Conservation (phyloP, 495 filamentous ascomycete genomes). For the Talaromyces thailandensis region DNA sequence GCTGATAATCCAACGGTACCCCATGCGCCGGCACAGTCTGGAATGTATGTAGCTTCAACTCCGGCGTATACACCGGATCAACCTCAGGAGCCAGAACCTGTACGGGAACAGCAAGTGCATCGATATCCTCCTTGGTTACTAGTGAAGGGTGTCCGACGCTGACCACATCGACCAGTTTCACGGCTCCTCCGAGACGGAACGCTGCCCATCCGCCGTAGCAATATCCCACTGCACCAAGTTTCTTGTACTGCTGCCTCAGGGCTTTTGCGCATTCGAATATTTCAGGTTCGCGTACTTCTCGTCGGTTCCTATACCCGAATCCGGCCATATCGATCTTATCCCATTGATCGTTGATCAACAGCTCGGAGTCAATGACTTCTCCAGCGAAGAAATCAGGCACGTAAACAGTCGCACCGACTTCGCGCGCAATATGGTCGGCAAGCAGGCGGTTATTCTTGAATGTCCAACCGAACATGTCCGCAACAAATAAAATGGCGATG, state of each 20-base stretch:
- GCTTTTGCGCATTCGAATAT: constrained; percentile 39
- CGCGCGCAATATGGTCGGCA: constrained; percentile 41
- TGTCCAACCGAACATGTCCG: constrained; percentile 44
- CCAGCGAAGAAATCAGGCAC: constrained; percentile 39
- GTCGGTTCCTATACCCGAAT: constrained; percentile 28
- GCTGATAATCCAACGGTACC: constrained; percentile 46
- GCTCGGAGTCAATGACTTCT: constrained; percentile 22
- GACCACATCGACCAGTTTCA: constrained; percentile 45
- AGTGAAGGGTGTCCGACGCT: constrained; percentile 45
- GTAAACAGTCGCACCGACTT: constrained; percentile 40
- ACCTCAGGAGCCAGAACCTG: constrained; percentile 51
- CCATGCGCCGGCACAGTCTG: constrained; percentile 28
- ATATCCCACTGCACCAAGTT: constrained; percentile 47
- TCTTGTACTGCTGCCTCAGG: constrained; percentile 29
- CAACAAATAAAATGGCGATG: constrained; percentile 33
- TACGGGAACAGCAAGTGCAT: constrained; percentile 40
- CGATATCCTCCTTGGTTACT: constrained; percentile 40
- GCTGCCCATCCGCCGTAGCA: constrained; percentile 55
- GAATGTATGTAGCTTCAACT: constrained; percentile 42
- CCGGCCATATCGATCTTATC: constrained; percentile 29
- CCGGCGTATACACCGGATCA: constrained; percentile 36
- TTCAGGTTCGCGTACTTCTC: constrained; percentile 41
- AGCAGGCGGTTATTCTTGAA: constrained; percentile 36
- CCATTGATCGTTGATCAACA: constrained; percentile 21
- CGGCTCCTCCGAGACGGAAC: constrained; percentile 35